Evolutionary conservation across 2,329 filamentous ascomycete genomes (phyloP).

Genomic region (Aspergillus novofumigatus): DNA sequence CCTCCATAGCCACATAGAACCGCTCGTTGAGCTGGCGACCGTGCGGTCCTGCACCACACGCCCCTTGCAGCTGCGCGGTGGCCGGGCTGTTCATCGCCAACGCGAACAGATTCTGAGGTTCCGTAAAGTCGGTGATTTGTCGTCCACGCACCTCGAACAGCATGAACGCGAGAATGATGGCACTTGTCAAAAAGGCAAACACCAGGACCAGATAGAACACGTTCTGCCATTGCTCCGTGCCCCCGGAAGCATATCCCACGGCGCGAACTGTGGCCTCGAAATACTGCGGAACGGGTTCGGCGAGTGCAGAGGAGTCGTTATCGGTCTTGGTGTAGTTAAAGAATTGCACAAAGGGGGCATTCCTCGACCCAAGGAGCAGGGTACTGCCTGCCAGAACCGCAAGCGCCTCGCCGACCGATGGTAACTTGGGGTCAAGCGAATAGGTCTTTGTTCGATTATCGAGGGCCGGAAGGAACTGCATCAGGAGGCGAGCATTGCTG

Average conservation of each 20-base stretch:
- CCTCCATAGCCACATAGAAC: slow-evolving; percentile 45
- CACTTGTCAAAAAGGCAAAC: slow-evolving; percentile 63
- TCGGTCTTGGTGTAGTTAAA: slow-evolving; percentile 45
- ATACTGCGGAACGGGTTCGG: slow-evolving; percentile 47
- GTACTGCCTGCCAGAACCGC: slow-evolving; percentile 67
- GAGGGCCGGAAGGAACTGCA: slow-evolving; percentile 49
- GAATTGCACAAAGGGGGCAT: slow-evolving; percentile 57
- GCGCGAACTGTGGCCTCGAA: slow-evolving; percentile 63
- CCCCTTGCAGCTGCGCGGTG: slow-evolving; percentile 49
- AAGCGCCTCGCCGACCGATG: slow-evolving; percentile 69
- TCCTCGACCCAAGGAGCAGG: slow-evolving; percentile 56
- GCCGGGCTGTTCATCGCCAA: slow-evolving; percentile 64
- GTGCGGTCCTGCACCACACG: slow-evolving; percentile 53
- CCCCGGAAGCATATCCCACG: slow-evolving; percentile 68
- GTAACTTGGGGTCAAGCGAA: slow-evolving; percentile 49
- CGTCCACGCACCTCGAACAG: slow-evolving; percentile 50
- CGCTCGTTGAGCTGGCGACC: slow-evolving; percentile 46
- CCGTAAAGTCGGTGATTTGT: slow-evolving; percentile 73
- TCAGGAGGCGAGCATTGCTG: slow-evolving; percentile 56
- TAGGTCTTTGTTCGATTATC: slow-evolving; percentile 24
- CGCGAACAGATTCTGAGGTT: slow-evolving; percentile 70
- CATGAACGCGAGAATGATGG: slow-evolving; percentile 62
- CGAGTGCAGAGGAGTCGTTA: slow-evolving; percentile 29
- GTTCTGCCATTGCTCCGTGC: slow-evolving; percentile 56
- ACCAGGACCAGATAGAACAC: slow-evolving; percentile 65